These are phyloP conservation scores for Colletotrichum neosansevieriae DNA, from an alignment of 2,329 filamentous ascomycete genomes.

Conservation along the genomic window DNA sequence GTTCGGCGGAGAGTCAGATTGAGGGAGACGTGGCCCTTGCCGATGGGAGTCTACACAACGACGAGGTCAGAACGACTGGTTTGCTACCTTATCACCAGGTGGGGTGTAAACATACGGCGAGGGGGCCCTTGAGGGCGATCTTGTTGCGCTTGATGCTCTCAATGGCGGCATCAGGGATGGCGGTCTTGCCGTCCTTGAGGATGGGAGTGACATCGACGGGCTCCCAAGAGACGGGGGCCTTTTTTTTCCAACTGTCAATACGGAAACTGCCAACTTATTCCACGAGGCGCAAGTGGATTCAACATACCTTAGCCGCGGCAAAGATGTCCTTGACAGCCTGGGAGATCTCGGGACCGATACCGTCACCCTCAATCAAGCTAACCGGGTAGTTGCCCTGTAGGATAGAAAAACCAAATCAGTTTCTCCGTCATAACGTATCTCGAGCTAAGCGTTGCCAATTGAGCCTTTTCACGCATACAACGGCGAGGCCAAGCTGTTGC, in stretches of 20 bases:
- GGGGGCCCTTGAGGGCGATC: slow-evolving; percentile 96
- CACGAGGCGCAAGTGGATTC: slow-evolving; percentile 5
- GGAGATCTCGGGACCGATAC: slow-evolving; percentile 97
- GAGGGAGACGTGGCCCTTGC: slow-evolving; percentile 98
- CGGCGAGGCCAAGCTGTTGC: slow-evolving; percentile 16
- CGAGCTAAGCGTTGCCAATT: slow-evolving; percentile 40
- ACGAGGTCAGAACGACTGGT: slow-evolving; percentile 28
- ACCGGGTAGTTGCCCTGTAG: slow-evolving; percentile 92
- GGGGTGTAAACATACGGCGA: slow-evolving; percentile 75
- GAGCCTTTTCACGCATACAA: slow-evolving; percentile 55
- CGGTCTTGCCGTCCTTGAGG: slow-evolving; percentile 94
- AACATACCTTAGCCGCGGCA: slow-evolving; percentile 85
- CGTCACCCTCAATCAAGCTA: slow-evolving; percentile 97
- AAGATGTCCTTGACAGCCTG: slow-evolving; percentile 99
- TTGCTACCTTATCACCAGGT: too few relatives aligned
- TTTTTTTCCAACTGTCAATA: slow-evolving; percentile 53
- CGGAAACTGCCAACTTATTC: background rate
- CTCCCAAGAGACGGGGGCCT: slow-evolving; percentile 97
- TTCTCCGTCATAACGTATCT: slow-evolving; percentile 2
- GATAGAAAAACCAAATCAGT: slow-evolving; percentile 44
- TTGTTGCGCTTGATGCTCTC: slow-evolving; percentile 95
- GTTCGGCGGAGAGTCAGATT: slow-evolving; percentile 98
- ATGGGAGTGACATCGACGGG: slow-evolving; percentile 95
- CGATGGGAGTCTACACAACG: slow-evolving; percentile 60
- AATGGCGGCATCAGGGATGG: slow-evolving; percentile 93